phyloP scores from a whole-genome alignment of 441 rosid species.

The Populus trichocarpa region DNA sequence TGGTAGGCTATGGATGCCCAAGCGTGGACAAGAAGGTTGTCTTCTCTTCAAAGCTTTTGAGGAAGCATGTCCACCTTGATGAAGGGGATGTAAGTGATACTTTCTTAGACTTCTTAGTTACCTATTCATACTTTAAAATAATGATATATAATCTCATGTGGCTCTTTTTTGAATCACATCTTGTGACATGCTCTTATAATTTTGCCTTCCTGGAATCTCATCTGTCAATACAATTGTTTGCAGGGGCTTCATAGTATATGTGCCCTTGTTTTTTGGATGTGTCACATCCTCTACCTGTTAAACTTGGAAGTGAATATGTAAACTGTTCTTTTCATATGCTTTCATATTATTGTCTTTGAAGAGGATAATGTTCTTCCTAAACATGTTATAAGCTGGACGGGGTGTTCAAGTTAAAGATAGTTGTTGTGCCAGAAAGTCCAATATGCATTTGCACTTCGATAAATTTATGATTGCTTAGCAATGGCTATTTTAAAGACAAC shows the following conservation, averaged over 20 bases:
- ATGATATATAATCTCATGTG: neutral
- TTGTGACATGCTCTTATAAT: neutral
- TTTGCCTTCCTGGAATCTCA: no score
- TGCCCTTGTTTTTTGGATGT: neutral
- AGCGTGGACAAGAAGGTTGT: conserved; percentile 79
- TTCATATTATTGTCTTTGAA: neutral
- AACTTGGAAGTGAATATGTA: neutral
- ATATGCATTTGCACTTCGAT: neutral
- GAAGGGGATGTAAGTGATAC: conserved; percentile 92
- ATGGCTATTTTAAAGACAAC: conserved; percentile 12
- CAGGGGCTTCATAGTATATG: no score
- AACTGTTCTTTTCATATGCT: neutral
- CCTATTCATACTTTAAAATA: neutral
- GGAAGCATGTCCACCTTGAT: conserved; percentile 90
- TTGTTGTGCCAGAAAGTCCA: neutral
- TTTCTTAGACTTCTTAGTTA: conserved; percentile 3
- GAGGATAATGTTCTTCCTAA: neutral
- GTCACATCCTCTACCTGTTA: neutral
- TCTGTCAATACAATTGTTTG: no score
- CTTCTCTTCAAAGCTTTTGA: conserved; percentile 77
- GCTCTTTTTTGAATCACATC: neutral
- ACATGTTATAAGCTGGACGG: neutral
- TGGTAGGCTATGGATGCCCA: conserved; percentile 95
- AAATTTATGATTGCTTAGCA: conserved; percentile 1
- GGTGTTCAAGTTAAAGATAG: neutral